A percentile compares a stretch with the other conserved stretches of the same genome.
Evolutionary conservation across 345 rosid genomes (phyloP).

Genomic region (Eucalyptus regnans): DNA sequence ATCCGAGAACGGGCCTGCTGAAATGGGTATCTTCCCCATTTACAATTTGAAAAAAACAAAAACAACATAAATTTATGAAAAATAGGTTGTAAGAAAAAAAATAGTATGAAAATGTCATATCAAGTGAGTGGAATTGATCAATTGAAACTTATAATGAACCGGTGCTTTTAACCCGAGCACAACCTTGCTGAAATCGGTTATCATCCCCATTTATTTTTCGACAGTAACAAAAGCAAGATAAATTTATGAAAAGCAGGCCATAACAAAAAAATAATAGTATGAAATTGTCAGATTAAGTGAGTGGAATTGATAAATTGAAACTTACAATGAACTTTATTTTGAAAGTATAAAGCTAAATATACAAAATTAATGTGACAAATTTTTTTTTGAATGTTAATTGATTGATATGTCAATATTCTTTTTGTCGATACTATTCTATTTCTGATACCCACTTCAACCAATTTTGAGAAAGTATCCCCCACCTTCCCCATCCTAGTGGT

Average conservation of each 20-base stretch:
- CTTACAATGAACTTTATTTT: neutral
- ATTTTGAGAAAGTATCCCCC: too few relatives aligned
- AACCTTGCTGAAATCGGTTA: neutral
- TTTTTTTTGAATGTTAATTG: accelerated
- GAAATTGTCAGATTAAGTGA: too few relatives aligned
- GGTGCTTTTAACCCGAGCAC: neutral
- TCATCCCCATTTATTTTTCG: neutral
- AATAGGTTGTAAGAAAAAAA: neutral
- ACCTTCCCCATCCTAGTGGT: too few relatives aligned
- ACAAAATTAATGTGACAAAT: neutral
- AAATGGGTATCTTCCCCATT: neutral
- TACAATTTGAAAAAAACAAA: neutral
- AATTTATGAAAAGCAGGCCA: neutral
- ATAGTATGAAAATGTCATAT: neutral
- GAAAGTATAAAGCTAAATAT: neutral
- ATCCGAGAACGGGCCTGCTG: neutral
- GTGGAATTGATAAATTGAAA: neutral
- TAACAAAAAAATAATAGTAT: neutral
- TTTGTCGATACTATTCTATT: accelerated
- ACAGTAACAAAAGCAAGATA: neutral
- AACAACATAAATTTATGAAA: neutral
- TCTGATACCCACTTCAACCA: accelerated
- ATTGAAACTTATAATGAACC: neutral
- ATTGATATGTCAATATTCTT: accelerated
- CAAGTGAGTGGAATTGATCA: neutral